Evolutionary conservation across 257 asterid species (phyloP), one percentile per base, ranked within the genome.

Genomic region (Misopates orontium): DNA sequence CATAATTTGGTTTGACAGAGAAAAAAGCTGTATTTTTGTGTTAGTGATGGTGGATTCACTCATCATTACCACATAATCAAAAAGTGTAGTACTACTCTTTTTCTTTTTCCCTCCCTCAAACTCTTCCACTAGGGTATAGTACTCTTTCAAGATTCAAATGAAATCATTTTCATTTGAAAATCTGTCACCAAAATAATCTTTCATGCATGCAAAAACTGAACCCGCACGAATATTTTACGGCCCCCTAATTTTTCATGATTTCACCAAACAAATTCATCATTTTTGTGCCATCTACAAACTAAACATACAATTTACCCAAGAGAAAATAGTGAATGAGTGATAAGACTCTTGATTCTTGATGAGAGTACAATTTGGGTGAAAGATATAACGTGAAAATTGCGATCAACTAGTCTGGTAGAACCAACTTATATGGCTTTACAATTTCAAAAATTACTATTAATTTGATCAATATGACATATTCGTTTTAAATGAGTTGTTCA

Each of bases 131-230:
- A n/a, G n/a, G n/a, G n/a, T n/a, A n/a, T n/a, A n/a, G n/a, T n/a
- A n/a, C 60, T 54, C 55, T 57, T 67, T 68, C 52, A 71, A 70
- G 40, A 62, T 67, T 70, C 61, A 71, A 66, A 75, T 78, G 66
- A 60, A 79, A 75, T 79, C 66, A 79, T 79, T 79, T 32, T 11
- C 76, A 41, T 79, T 79, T 60, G 84, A 79, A 79, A 16, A 68
- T 75, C 60, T 79, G 84, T 79, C 84, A 64, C 76, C 78, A 41
- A 66, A 40, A 48, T 39, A 70, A 47, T 48, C 56, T 20, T 73
- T 44, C 73, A 68, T 68, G 71, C 72, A 75, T 74, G 83, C 80
- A 74, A 39, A 19, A 60, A 4, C 1, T 36, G 8, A 9, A 53
- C 60, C 67, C 67, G 64, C 75, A 67, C 75, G 71, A 68, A 55